phyloP scores from a whole-genome alignment of 2,329 filamentous ascomycete species.

The Xylaria sp. region DNA sequence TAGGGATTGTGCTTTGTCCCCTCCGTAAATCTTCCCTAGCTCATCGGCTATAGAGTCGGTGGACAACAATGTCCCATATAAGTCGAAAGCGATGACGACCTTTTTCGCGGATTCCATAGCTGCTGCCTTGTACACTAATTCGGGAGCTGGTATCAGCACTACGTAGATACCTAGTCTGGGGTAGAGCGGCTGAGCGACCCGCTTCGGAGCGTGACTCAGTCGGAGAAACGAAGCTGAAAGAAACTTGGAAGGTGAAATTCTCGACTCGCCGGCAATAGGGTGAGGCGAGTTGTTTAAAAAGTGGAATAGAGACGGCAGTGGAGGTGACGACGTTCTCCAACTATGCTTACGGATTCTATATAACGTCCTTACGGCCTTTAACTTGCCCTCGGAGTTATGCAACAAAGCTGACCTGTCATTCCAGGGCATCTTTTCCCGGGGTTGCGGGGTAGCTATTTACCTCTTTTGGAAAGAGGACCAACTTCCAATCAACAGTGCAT shows the following conservation, averaged over 20 bases:
- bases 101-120: constrained; percentile 38
- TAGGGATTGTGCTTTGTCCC: constrained; percentile 65
- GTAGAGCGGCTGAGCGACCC: constrained; percentile 12
- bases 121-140: neutral
- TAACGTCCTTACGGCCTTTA: neutral
- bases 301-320: neutral
- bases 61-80: constrained; percentile 79
- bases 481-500: neutral
- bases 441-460: constrained; percentile 44
- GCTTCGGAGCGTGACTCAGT: constrained; percentile 34
- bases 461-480: constrained; percentile 21
- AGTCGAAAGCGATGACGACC: constrained; percentile 73
- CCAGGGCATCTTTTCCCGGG: neutral
- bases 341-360: constrained; percentile 1
- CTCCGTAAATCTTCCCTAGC: constrained; percentile 66
- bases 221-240: constrained; percentile 17
- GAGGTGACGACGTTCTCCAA: neutral
- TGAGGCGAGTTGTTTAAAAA: neutral
- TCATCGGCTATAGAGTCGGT: constrained; percentile 73
- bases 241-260: neutral
- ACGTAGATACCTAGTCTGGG: neutral
- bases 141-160: neutral
- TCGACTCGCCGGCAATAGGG: too few species aligned
- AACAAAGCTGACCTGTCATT: neutral
- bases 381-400: neutral